Conservation (phyloP, 768 basidiomycete species). For the Galerina sulciceps region DNA sequence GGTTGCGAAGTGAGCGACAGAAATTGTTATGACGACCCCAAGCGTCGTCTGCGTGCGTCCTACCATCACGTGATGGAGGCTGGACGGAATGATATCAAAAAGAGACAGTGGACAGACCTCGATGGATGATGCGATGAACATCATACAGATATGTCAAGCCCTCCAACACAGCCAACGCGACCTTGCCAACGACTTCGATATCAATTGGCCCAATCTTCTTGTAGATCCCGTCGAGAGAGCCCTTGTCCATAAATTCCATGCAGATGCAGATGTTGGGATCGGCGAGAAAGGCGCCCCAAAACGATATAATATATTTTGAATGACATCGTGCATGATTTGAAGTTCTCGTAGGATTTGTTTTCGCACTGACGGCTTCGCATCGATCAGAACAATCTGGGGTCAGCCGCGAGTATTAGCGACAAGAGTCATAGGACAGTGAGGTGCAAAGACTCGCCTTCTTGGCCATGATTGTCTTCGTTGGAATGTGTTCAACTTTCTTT, state of each 20-base stretch:
- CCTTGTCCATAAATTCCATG: slow-evolving; percentile 97
- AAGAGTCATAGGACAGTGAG: not conserved
- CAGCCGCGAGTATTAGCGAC: slow-evolving; percentile 1
- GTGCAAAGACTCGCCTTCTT: slow-evolving; percentile 75
- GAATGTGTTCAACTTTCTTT: slow-evolving; percentile 91
- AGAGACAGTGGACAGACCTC: slow-evolving; percentile 64
- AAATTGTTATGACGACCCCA: slow-evolving; percentile 27
- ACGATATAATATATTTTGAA: slow-evolving; percentile 93
- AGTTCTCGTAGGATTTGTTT: slow-evolving; percentile 98
- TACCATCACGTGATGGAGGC: slow-evolving; percentile 25
- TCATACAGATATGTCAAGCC: slow-evolving; percentile 98
- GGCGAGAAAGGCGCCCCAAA: slow-evolving; percentile 94
- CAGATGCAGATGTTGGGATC: slow-evolving; percentile 99
- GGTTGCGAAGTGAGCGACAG: slow-evolving; percentile 14
- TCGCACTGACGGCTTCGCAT: slow-evolving; percentile 93
- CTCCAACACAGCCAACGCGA: slow-evolving; percentile 93
- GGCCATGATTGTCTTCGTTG: slow-evolving; percentile 93
- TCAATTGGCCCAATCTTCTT: slow-evolving; percentile 94
- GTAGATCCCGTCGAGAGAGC: slow-evolving; percentile 93
- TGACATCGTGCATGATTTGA: slow-evolving; percentile 99
- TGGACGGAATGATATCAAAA: slow-evolving; percentile 7
- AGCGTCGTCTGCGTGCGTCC: not conserved
- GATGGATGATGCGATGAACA: slow-evolving; percentile 96
- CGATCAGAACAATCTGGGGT: slow-evolving; percentile 88
- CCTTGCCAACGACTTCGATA: slow-evolving; percentile 89